Evolutionary conservation across 2,329 filamentous ascomycete species (phyloP), one percentile per base, ranked within the genome.

Genomic region (Knufia fluminis): DNA sequence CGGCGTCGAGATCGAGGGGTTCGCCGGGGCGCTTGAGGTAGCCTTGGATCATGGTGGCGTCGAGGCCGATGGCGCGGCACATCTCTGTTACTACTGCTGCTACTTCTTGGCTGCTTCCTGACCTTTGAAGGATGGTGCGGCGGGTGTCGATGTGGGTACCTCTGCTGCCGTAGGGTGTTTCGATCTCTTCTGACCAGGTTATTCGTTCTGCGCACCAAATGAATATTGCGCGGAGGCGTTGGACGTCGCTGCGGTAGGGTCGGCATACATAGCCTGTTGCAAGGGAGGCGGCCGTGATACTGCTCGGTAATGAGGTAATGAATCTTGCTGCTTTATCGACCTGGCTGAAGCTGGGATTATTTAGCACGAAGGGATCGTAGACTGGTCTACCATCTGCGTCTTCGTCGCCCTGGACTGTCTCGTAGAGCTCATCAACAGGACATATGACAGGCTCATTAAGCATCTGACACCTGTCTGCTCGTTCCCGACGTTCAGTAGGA

Each of bases 271-370:
- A 95, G 1, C 84, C 87, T 51, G 92, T 92, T 0, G 92, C 89
- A 14, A 98, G 73, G 24, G 84, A 86, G 22, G 83, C 78, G 0
- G 91, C 82, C 14, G 86, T 95, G 0, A 85, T 88, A 68, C 83
- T 85, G 0, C 86, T 81, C 1, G 91, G 89, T 14, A 95, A 73
- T 57, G 79, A 88, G 61, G 80, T 86, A 55, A 97, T 78, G 65
- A 97, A 98, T 1, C 92, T 82, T 3, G 90, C 86, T 62, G 90
- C 95, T 68, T 98, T 98, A 71, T 98, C 92, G 1, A 98, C 92
- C 51, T 95, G 79, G 50, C 76, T 80, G 38, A 97, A 74, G 64
- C 91, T 95, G 44, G 89, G 82, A 65, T 96, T 85, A 12, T 82
- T 85, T 19, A 58, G 48, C 32, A 56, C 54, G 36, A 60, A 58